Evolutionary conservation across 106 monocot species (phyloP), one percentile per base, ranked within the genome.

Genomic region (Dendrobium catenatum): DNA sequence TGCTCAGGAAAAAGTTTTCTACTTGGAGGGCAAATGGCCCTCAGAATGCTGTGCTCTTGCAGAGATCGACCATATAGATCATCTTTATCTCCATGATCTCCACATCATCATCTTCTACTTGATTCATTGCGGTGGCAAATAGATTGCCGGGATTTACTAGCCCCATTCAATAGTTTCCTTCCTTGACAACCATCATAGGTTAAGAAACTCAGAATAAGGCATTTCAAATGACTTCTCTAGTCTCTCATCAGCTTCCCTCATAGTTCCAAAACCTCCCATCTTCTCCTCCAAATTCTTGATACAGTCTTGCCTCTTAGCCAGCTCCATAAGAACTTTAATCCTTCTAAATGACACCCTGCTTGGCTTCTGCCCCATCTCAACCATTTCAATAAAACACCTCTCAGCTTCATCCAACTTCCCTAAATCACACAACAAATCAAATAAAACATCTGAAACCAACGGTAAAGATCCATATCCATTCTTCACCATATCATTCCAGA

Each of bases 401-500:
- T 96, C 96, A 6, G 89, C 90, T 37, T 94, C 96, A 19, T 84
- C 88, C 83, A 97, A 81, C 82, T 83, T 92, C 47, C 94, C 96
- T 58, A 80, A 55, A 58, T 97, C 94, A 79, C 96, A 97, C 5
- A 97, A 70, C 76, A 97, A 40, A 83, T 97, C 96, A 80, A 97
- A 86, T 75, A 94, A 46, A 54, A 94, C 92, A 84, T 97, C 92
- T 0, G 94, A 97, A 40, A 94, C 89, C 85, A 97, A 49, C 9
- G 73, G 79, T 11, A 92, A 87, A 24, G 92, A 89, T 17, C 94
- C 96, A 10, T 94, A 97, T 41, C 90, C 92, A 7, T 91, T 90
- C 73, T 82, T 81, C 29, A 94, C 88, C 96, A 97, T 97, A 61
- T 92, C 96, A 51, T 88, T 85, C 96, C 96, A 94, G 9, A 97